Percentiles rank a stretch among this genome's conserved stretches.
Evolutionary conservation across 225 moss, liverwort and hornwort genomes (phyloP).

Genomic region (Lunularia cruciata): DNA sequence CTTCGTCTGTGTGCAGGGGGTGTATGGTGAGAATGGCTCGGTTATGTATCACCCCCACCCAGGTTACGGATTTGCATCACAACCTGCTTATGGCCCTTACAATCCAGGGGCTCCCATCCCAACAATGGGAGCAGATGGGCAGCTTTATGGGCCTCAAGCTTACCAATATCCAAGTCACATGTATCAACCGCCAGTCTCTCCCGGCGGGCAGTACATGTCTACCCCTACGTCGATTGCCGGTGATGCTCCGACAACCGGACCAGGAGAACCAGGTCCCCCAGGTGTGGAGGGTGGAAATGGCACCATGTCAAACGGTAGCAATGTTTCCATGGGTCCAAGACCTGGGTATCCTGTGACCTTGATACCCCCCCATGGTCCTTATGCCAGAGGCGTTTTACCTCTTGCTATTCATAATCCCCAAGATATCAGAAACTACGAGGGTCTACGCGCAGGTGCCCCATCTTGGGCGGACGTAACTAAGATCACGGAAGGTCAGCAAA

Average conservation of each 20-base stretch:
- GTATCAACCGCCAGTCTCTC: conserved; percentile 84
- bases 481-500: conserved; percentile 73
- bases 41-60: conserved; percentile 69
- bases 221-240: conserved; percentile 57
- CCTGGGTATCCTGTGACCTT: conserved; percentile 85
- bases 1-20: conserved; percentile 51
- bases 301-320: conserved; percentile 48
- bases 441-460: conserved; percentile 77
- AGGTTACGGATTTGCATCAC: conserved; percentile 80
- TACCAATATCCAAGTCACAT: conserved; percentile 85
- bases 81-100: conserved; percentile 72
- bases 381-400: conserved; percentile 87
- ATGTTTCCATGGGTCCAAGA: conserved; percentile 57
- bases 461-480: conserved; percentile 94
- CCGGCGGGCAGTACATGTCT: conserved; percentile 78
- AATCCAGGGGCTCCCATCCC: conserved; percentile 77
- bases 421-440: conserved; percentile 84
- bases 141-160: conserved; percentile 96
- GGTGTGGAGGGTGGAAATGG: conserved; percentile 74
- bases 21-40: conserved; percentile 83
- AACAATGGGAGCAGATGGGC: conserved; percentile 95
- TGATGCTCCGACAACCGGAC: conserved; percentile 58
- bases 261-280: conserved; percentile 82
- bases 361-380: conserved; percentile 77
- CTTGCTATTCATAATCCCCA: conserved; percentile 77